These are phyloP conservation scores for Prunus armeniaca DNA, from an alignment of 306 rosid genomes.

Conservation along the genomic window DNA sequence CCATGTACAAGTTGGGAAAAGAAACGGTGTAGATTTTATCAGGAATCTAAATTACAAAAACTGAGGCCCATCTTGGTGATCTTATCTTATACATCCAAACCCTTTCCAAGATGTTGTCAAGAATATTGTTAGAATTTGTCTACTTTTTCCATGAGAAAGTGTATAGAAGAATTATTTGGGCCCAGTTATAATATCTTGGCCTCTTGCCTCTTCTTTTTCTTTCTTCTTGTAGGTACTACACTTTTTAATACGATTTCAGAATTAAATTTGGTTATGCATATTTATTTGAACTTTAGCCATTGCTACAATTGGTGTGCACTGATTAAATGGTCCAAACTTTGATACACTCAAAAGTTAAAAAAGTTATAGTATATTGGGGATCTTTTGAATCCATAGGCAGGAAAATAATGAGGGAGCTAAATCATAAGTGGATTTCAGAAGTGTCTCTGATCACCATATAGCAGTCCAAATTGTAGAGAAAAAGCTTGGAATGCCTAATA, in stretches of 20 bases:
- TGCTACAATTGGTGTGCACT: not conserved
- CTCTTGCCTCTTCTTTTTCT: not conserved
- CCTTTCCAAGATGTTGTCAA: not conserved
- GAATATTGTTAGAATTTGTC: not conserved
- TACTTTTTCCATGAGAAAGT: not conserved
- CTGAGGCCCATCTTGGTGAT: not conserved
- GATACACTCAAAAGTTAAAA: no score
- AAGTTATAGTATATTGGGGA: no score
- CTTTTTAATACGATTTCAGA: not conserved
- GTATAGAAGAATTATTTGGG: not conserved
- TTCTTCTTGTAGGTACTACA: not conserved
- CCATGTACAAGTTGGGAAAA: not conserved
- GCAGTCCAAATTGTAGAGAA: slow-evolving; percentile 8
- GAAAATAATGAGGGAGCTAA: not conserved
- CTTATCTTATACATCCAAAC: not conserved
- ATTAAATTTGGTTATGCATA: not conserved
- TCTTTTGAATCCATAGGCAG: not conserved
- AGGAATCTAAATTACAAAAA: not conserved
- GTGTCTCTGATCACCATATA: not conserved
- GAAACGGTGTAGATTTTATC: not conserved
- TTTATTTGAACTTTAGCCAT: not conserved
- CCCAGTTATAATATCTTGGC: not conserved
- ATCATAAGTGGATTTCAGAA: not conserved
- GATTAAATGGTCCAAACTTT: no score
- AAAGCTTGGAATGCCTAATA: not conserved